Evolutionary conservation across 306 rosid species (phyloP).

Genomic region (Parietaria judaica): DNA sequence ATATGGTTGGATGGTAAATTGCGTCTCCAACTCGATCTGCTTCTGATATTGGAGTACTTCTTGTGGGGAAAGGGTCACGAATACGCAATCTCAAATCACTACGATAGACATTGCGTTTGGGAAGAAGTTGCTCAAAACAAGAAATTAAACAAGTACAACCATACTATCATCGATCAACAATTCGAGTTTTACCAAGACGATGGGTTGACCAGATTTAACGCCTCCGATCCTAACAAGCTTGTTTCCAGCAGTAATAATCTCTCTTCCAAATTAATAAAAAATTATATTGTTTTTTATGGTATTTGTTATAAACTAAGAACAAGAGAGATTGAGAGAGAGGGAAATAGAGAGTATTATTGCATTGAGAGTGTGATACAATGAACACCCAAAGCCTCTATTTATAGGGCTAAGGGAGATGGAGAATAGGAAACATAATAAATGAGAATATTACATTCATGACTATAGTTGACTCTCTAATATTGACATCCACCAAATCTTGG

Average conservation of each 20-base stretch:
- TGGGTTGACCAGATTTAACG: conserved; percentile 61
- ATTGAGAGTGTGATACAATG: too few relatives aligned
- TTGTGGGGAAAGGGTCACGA: conserved; percentile 83
- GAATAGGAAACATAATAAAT: too few relatives aligned
- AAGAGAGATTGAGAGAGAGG: too few relatives aligned
- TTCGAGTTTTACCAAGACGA: conserved; percentile 64
- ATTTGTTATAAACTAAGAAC: too few relatives aligned
- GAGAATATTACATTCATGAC: too few relatives aligned
- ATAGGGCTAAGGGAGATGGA: too few relatives aligned
- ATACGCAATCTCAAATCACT: conserved; percentile 79
- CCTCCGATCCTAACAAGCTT: conserved; percentile 67
- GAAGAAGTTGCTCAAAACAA: conserved; percentile 73
- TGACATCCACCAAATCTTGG: too few relatives aligned
- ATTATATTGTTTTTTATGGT: too few relatives aligned
- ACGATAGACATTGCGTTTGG: conserved; percentile 78
- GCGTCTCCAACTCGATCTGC: conserved; percentile 82
- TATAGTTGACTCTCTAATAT: too few relatives aligned
- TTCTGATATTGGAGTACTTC: conserved; percentile 79
- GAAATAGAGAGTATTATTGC: too few relatives aligned
- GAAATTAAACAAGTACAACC: conserved; percentile 75
- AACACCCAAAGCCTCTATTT: too few relatives aligned
- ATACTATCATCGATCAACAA: conserved; percentile 60
- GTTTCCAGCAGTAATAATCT: conserved; percentile 71
- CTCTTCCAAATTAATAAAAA: conserved; percentile 1
- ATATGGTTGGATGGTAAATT: conserved; percentile 97